Evolutionary conservation across 148 eudicot genomes (phyloP), one percentile per base, ranked within the genome.

Genomic region (Silene conica): DNA sequence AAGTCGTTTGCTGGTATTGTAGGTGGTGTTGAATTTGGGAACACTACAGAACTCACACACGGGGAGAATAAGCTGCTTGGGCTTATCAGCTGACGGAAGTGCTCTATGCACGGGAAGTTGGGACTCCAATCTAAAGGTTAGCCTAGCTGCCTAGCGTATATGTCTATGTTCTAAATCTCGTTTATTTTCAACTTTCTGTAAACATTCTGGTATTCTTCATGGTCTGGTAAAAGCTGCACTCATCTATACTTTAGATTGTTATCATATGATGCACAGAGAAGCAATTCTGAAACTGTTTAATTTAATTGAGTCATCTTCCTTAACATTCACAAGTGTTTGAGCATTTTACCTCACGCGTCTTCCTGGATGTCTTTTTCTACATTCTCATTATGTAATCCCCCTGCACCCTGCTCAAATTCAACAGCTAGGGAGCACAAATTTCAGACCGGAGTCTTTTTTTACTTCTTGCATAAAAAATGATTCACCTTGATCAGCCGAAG

Each of bases 21-120:
- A 95, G 99, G 85, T 87, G 76, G 99, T 95, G 13, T 83, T 90
- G 82, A 46, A 95, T 80, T 82, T 95, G 89, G 94, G 96, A 74
- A 76, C 87, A 62, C 87, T 95, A 56, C 99, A 95, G 60, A 90
- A 85, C 70, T 88, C 97, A 16, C 99, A 95, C 50, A 82, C 79
- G 41, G 82, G 83, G 23, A 88, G 91, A 72, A 84, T 95, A 45
- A 95, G 87, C 79, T 92, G 97, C 76, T 79, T 95, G 85, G 99
- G 99, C 43, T 81, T 95, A 82, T 95, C 99, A 57, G 87, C 97
- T 79, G 99, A 95, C 86, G 99, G 99, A 28, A 95, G 99, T 72
- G 99, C 99, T 79, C 85, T 95, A 41, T 95, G 99, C 82, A 95
- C 99, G 69, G 99, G 99, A 83, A 95, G 99, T 84, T 92, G 85